Evolutionary conservation across 176 grass and related monocot genomes (phyloP).

Genomic region (Olyra latifolia): DNA sequence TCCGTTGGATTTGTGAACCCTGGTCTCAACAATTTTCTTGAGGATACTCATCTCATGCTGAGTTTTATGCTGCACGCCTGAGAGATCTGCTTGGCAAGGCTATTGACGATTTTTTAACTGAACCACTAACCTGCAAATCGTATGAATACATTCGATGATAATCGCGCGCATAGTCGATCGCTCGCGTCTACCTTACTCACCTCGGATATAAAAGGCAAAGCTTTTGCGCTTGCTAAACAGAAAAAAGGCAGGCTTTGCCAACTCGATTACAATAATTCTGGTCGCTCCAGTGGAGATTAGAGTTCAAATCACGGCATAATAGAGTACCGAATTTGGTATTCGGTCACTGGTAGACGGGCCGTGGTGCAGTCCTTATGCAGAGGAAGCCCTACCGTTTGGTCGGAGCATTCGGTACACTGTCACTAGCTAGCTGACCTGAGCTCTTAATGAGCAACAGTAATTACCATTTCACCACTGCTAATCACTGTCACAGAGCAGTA

Average conservation of each 20-base stretch:
- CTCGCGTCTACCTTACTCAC: background rate
- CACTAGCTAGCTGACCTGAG: background rate
- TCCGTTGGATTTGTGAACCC: too few species aligned
- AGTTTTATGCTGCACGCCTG: background rate
- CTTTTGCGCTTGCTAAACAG: background rate
- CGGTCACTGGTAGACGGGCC: background rate
- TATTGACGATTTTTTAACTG: background rate
- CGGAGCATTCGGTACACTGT: constrained; percentile 21
- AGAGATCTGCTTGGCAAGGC: background rate
- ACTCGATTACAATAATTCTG: background rate
- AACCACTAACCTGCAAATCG: background rate
- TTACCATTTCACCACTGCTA: constrained; percentile 2
- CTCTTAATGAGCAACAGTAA: background rate
- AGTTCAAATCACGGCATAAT: constrained; percentile 25
- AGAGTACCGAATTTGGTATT: background rate
- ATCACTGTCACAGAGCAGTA: constrained; percentile 1
- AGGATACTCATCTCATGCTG: background rate
- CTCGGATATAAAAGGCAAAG: background rate
- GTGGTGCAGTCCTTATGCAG: background rate
- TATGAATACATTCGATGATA: background rate
- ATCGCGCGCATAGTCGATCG: background rate
- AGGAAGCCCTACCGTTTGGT: constrained; percentile 27
- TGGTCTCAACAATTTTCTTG: background rate
- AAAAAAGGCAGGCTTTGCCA: background rate
- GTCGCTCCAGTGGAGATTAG: background rate